These are phyloP conservation scores for Fusarium penzigii DNA, from an alignment of 2,329 filamentous ascomycete genomes.

Conservation along the genomic window DNA sequence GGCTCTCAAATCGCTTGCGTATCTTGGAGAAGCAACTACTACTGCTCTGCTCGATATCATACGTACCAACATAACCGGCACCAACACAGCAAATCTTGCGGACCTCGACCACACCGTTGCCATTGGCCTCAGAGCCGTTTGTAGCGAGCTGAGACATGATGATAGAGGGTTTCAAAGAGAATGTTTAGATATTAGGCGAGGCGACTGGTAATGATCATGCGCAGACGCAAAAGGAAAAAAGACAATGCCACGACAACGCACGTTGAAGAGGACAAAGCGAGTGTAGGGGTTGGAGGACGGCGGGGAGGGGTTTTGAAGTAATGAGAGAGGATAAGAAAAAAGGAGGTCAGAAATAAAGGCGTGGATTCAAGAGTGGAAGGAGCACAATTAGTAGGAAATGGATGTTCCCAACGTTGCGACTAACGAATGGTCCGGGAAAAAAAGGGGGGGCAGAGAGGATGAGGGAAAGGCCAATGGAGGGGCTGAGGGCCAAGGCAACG, in stretches of 20 bases:
- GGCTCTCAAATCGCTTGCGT: no score
- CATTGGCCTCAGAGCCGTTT: conserved; percentile 37
- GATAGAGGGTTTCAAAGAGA: conserved; percentile 16
- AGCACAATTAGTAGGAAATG: conserved; percentile 22
- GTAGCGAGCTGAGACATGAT: conserved; percentile 31
- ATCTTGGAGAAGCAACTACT: background rate
- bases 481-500: conserved; percentile 23
- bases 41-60: background rate
- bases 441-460: conserved; percentile 19
- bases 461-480: conserved; percentile 14
- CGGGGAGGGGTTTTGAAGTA: background rate
- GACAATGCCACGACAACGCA: background rate
- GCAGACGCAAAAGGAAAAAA: conserved; percentile 10
- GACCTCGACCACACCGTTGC: conserved; percentile 38
- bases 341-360: conserved; percentile 14
- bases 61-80: conserved; percentile 74
- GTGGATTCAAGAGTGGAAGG: conserved; percentile 3
- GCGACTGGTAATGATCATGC: conserved; percentile 16
- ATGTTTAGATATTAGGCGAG: conserved; percentile 13
- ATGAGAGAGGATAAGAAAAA: conserved; percentile 13
- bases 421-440: conserved; percentile 4
- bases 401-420: conserved; percentile 26
- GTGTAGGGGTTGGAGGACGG: background rate
- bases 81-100: conserved; percentile 72
- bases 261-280: background rate